phyloP scores from a whole-genome alignment of 2,329 filamentous ascomycete species.

The Delphinella strobiligena region DNA sequence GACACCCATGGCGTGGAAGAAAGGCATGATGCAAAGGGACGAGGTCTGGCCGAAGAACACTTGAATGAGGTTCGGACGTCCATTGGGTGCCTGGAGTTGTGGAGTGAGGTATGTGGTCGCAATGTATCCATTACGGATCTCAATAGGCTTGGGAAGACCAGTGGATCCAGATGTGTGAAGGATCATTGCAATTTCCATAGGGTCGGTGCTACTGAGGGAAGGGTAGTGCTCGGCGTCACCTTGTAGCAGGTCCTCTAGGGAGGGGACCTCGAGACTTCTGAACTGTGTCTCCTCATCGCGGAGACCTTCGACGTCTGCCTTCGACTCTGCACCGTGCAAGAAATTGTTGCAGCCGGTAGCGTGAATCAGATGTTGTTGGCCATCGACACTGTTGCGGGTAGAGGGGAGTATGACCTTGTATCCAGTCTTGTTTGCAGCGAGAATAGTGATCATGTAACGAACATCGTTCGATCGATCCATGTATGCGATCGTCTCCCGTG shows the following conservation, averaged over 20 bases:
- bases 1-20: conserved; percentile 12
- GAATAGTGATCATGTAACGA: conserved; percentile 13
- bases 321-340: conserved; percentile 5
- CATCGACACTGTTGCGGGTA: conserved; percentile 10
- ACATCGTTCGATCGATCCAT: conserved; percentile 15
- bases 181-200: conserved; percentile 25
- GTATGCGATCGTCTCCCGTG: conserved; percentile 12
- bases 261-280: conserved; percentile 7
- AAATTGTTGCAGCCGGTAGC: conserved; percentile 9
- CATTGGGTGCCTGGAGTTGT: conserved; percentile 21
- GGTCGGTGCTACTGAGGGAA: conserved; percentile 23
- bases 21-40: conserved; percentile 15
- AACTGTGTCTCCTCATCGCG: conserved; percentile 5
- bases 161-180: conserved; percentile 34
- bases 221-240: conserved; percentile 14
- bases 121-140: conserved; percentile 22
- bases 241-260: conserved; percentile 7
- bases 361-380: conserved; percentile 8
- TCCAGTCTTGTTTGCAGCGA: conserved; percentile 15
- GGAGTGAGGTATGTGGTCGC: conserved; percentile 27
- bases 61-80: conserved; percentile 14
- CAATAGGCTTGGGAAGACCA: conserved; percentile 31
- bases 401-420: conserved; percentile 13
- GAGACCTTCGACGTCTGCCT: conserved; percentile 6
- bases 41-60: conserved; percentile 4